Evolutionary conservation across 2,329 filamentous ascomycete species (phyloP), one percentile per base, ranked within the genome.

Genomic region (Cladosporium sp.): DNA sequence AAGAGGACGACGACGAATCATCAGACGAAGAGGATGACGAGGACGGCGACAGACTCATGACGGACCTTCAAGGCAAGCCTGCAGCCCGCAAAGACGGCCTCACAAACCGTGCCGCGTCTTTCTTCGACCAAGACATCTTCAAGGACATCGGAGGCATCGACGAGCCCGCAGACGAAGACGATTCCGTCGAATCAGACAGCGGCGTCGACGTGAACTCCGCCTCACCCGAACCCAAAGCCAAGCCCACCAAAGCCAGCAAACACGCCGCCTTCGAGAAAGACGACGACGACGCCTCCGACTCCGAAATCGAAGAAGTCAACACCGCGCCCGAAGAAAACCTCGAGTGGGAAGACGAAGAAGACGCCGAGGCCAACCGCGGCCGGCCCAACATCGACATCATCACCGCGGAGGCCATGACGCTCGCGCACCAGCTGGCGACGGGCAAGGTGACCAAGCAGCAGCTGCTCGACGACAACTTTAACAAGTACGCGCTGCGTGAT

Each of bases 321-420:
- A 57, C 63, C 40, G 56, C 58, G 9, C 57, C 70, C 10, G 59
- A 67, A 13, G 72, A 74, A 31, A 58, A 58, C 4, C 46, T 33
- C 10, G 58, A 59, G 31, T 64, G 67, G 11, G 62, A 66, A 32
- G 62, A 65, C 33, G 63, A 74, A 13, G 64, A 70, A 19, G 74
- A 79, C 14, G 37, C 37, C 19, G 52, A 49, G 18, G 44, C 43
- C n/a, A 38, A 57, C 33, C 58, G 63, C 46, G 85, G 84, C 53
- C 81, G 78, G 51, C 68, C 71, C 79, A 91, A 96, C 67, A 95
- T 98, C 71, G 90, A 97, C 68, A 97, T 98, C 64, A 95, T 97
- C 66, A 98, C 93, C n/a, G 93, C 90, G 4, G 93, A 98, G 76
- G 93, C 95, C 58, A 98, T 98, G 93, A 95, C 92, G 0, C 79